These are phyloP conservation scores for Colletotrichum sp. DNA, from an alignment of 2,329 filamentous ascomycete genomes.

Conservation along the genomic window DNA sequence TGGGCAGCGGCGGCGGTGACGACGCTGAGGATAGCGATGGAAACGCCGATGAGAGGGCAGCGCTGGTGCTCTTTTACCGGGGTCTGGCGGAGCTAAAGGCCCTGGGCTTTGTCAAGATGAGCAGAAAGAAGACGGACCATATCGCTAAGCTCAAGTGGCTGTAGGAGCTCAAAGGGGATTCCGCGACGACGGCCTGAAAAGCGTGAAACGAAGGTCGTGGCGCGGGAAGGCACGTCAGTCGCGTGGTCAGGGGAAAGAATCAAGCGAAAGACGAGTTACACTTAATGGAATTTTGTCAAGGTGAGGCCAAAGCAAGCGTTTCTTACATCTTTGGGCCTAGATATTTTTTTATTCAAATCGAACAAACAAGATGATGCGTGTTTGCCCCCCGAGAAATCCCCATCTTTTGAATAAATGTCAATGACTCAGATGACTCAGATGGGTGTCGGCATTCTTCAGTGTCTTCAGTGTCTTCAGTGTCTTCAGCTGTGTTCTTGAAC, in stretches of 20 bases:
- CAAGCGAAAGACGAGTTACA: neutral
- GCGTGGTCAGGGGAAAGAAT: neutral
- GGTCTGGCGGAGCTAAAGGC: constrained; percentile 83
- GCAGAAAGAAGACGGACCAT: constrained; percentile 91
- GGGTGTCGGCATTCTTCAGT: neutral
- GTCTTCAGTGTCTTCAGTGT: neutral
- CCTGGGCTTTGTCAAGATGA: constrained; percentile 87
- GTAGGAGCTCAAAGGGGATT: constrained; percentile 31
- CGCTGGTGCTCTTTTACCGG: constrained; percentile 81
- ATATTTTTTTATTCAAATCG: neutral
- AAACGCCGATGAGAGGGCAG: constrained; percentile 58
- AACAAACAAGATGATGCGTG: neutral
- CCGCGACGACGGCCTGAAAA: neutral
- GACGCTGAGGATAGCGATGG: constrained; percentile 35
- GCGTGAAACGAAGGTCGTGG: constrained; percentile 2
- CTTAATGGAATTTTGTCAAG: neutral
- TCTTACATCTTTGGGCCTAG: neutral
- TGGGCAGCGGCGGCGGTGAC: constrained; percentile 50
- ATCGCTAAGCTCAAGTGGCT: constrained; percentile 88
- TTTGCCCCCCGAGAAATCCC: neutral
- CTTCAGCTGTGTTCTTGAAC: neutral
- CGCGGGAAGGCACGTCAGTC: neutral
- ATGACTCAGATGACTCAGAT: neutral
- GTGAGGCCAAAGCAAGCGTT: neutral
- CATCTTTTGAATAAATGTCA: neutral